phyloP scores from a whole-genome alignment of 306 rosid genomes.

The Cucurbita moschata region DNA sequence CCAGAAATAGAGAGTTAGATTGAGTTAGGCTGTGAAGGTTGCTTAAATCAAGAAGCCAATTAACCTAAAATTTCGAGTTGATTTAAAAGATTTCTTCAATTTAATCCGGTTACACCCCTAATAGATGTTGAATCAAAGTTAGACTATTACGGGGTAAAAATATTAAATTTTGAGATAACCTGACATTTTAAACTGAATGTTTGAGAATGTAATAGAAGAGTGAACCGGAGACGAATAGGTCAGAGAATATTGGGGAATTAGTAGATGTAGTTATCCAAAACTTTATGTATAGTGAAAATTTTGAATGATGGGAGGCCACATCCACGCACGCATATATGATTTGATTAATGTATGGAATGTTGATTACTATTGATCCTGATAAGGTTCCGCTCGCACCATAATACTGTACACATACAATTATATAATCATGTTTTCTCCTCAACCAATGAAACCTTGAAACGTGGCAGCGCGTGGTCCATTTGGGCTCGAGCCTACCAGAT shows the following conservation, averaged over 20 bases:
- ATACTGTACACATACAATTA: background rate
- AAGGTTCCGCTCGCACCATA: conserved; percentile 1
- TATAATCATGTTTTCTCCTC: background rate
- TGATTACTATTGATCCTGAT: background rate
- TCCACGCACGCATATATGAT: background rate
- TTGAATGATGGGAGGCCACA: background rate
- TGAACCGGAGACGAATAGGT: background rate
- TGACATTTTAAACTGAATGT: no score
- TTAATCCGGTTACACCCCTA: no score
- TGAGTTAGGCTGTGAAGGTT: no score
- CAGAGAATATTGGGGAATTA: background rate
- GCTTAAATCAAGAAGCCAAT: no score
- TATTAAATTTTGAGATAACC: no score
- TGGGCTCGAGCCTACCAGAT: background rate
- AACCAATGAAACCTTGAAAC: conserved; percentile 11
- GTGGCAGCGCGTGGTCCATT: conserved; percentile 33
- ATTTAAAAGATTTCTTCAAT: no score
- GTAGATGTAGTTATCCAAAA: background rate
- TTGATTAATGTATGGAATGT: background rate
- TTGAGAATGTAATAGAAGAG: background rate
- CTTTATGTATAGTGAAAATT: background rate
- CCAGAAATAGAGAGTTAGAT: no score
- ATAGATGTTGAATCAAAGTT: no score
- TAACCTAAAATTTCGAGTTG: no score
- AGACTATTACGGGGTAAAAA: no score